Evolutionary conservation across 768 basidiomycete genomes (phyloP).

Genomic region (Psilocybe cubensis): DNA sequence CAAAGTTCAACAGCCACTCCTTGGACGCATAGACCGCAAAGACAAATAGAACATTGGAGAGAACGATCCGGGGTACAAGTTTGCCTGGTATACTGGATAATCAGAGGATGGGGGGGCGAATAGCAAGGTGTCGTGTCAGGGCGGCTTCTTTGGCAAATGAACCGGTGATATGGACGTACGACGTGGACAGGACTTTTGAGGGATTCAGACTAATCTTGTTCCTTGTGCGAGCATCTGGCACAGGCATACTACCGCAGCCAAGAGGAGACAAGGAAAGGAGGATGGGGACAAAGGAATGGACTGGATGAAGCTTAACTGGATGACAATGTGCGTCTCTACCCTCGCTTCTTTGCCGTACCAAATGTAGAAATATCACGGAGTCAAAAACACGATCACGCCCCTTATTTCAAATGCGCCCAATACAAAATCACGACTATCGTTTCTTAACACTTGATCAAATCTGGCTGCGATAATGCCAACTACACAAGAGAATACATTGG

Average conservation of each 20-base stretch:
- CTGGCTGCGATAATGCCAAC: not conserved
- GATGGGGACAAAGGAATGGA: constrained; percentile 1
- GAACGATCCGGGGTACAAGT: constrained; percentile 56
- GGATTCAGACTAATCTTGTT: constrained; percentile 66
- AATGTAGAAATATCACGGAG: constrained; percentile 6
- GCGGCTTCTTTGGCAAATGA: constrained; percentile 5
- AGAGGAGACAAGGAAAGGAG: constrained; percentile 9
- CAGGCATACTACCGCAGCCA: constrained; percentile 49
- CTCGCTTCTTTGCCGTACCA: not conserved
- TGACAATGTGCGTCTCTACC: not conserved
- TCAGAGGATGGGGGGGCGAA: not conserved
- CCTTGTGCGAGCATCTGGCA: constrained; percentile 68
- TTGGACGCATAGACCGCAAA: constrained; percentile 65
- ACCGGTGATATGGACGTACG: constrained; percentile 40
- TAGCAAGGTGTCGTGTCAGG: constrained; percentile 25
- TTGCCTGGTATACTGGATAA: constrained; percentile 51
- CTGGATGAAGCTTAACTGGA: not conserved
- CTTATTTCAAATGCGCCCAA: not conserved
- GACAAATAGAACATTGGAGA: constrained; percentile 68
- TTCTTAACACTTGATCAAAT: not conserved
- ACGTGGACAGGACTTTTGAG: constrained; percentile 53
- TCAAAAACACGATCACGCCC: not conserved
- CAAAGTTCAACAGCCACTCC: constrained; percentile 66
- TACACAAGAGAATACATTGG: not conserved
- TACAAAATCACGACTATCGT: no score